Conservation (phyloP, 2,329 filamentous ascomycete genomes). For the Fusarium sp. region DNA sequence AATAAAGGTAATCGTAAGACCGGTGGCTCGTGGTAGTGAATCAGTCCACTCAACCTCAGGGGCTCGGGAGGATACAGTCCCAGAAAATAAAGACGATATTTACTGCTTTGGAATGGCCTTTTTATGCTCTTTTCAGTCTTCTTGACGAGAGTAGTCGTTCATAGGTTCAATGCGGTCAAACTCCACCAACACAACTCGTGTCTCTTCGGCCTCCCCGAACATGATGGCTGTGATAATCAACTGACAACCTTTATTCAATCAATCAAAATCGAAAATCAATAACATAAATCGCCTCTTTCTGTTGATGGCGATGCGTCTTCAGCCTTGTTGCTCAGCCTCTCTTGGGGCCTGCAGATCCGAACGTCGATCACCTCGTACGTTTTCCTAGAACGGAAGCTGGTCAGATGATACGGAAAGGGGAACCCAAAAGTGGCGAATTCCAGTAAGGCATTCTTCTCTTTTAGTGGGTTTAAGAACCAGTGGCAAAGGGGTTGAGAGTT, state of each 20-base stretch:
- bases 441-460: neutral
- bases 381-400: neutral
- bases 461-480: neutral
- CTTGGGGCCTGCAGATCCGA: neutral
- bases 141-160: fast-evolving
- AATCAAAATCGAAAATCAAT: neutral
- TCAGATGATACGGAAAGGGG: neutral
- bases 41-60: neutral
- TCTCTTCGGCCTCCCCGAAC: neutral
- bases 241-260: neutral
- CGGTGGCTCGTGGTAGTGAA: neutral
- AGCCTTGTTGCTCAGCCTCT: neutral
- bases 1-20: neutral
- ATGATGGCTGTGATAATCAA: neutral
- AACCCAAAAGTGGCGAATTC: neutral
- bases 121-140: neutral
- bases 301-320: neutral
- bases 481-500: neutral
- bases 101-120: neutral
- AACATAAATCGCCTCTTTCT: neutral
- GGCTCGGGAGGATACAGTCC: neutral
- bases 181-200: neutral
- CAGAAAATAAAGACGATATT: neutral
- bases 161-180: neutral
- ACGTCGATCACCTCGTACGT: neutral